Base-by-base conservation (phyloP, 176 grass and related monocot species). In the Tuctoria greenei region DNA sequence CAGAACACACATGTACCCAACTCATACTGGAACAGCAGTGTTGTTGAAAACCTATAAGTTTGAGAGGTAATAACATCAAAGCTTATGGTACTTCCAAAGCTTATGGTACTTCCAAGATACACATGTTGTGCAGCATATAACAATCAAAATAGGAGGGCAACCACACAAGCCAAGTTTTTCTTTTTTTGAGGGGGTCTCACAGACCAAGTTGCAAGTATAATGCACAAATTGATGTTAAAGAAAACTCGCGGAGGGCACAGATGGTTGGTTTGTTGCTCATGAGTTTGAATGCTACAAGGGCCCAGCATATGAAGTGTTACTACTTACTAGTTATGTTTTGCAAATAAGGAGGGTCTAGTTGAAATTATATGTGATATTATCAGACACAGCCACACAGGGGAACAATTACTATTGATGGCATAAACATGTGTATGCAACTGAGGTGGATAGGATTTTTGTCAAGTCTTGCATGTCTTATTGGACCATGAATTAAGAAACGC, bases 281-380 rank as follows among this genome's bases (percentile, higher is more conserved):
- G 44, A 3, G 44, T 71, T 63, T 71, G 35, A 74, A 36, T 20
- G 67, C 38, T 26, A 67, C 18, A 66, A 34, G 26, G 47, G 36
- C 60, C 44, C 42, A 51, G 14, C 15, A 41, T 42, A 71, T 51
- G 20, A 62, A 52, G 28, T 72, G 8, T 27, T 81, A 81, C 28
- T n/a, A n/a, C n/a, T n/a, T 49, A 41, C 42, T 46, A 46, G 64
- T 50, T 24, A 61, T 68, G 67, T 28, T 83, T 39, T 62, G 34
- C 81, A 49, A 69, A 50, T 28, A 52, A 12, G n/a, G 71, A 42
- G 55, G 44, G 41, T 44, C 23, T 43, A 56, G 61, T 28, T 35
- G 36, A 36, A 52, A 39, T n/a, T 61, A 61, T 51, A 25, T 7
- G 37, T 51, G 40, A n/a, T 52, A 62, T 41, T 76, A 31, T 50